A percentile compares a stretch with the other conserved stretches of the same genome.
phyloP scores from a whole-genome alignment of 139 green algal species.

The Yamagishiella unicocca region DNA sequence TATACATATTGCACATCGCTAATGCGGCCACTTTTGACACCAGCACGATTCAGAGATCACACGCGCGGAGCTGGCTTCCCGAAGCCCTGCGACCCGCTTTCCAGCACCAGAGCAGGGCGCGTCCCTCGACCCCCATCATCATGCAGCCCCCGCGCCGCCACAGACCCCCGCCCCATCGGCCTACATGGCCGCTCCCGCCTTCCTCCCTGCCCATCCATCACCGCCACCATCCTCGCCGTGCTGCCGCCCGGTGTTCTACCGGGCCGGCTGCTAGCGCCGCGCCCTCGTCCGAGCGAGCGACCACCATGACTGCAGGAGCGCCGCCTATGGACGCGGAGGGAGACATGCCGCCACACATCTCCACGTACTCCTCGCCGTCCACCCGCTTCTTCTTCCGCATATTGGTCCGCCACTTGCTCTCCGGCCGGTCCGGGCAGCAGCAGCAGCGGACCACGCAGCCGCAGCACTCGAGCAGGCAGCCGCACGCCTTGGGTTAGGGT shows the following conservation, averaged over 20 bases:
- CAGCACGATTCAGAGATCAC: too few species aligned
- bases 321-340: neutral
- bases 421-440: conserved; percentile 31
- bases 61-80: too few species aligned
- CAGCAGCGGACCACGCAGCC: conserved; percentile 26
- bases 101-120: too few species aligned
- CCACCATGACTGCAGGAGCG: conserved; percentile 5
- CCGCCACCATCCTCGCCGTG: too few species aligned
- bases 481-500: conserved; percentile 29
- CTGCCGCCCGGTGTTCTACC: neutral
- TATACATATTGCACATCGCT: too few species aligned
- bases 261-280: neutral
- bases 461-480: conserved; percentile 18
- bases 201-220: too few species aligned
- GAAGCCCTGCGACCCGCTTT: too few species aligned
- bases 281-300: conserved; percentile 13
- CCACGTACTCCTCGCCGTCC: conserved; percentile 27
- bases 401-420: conserved; percentile 2
- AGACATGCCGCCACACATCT: neutral
- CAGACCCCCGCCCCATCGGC: too few species aligned
- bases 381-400: neutral
- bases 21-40: too few species aligned
- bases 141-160: too few species aligned
- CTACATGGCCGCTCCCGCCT: too few species aligned
- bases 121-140: too few species aligned